Base-by-base conservation (phyloP, 352 stramenopile species). In the Pythium monospermum region DNA sequence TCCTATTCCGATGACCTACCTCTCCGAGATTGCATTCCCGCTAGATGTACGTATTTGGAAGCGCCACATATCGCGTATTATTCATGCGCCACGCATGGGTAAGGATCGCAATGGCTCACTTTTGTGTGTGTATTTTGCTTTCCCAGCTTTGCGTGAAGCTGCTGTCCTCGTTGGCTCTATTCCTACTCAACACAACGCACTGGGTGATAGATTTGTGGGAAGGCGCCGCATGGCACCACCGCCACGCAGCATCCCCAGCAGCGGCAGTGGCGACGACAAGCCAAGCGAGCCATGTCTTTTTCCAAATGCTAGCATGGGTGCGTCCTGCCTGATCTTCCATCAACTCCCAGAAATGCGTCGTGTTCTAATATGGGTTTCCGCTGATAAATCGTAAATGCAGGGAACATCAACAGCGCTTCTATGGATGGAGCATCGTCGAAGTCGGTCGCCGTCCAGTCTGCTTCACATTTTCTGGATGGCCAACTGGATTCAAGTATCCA, bases 381-480 rank as follows among this genome's bases (percentile, higher is more conserved):
- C 12, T n/a, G n/a, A n/a, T n/a, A n/a, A n/a, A n/a, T n/a, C n/a
- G n/a, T n/a, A 13, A 47, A n/a, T n/a, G n/a, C 23, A 58, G 50
- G 42, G 30, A 6, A 16, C 53, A 13, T 35, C 57, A 7, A 43
- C 49, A 2, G 31, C 11, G 23, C 36, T 87, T 30, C 65, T 90
- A 19, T 90, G 78, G 78, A 90, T 90, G 76, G 78, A 87, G 39
- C 84, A 87, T 59, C 71, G 78, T 2, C 76, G 78, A 11, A 73
- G 74, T 15, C 53, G 73, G 36, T 76, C 74, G 27, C 78, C 76
- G 12, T 87, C 76, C 4, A 31, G 59, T 32, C 68, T 77, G 23
- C 52, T 90, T 37, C 74, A 76, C n/a, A 33, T 67, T 27, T 84
- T 85, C 33, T 90, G 78, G 78, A 30, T 82, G 6, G 26, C 70